phyloP scores from a whole-genome alignment of 352 stramenopile species.

The Globisporangium carolinianum region DNA sequence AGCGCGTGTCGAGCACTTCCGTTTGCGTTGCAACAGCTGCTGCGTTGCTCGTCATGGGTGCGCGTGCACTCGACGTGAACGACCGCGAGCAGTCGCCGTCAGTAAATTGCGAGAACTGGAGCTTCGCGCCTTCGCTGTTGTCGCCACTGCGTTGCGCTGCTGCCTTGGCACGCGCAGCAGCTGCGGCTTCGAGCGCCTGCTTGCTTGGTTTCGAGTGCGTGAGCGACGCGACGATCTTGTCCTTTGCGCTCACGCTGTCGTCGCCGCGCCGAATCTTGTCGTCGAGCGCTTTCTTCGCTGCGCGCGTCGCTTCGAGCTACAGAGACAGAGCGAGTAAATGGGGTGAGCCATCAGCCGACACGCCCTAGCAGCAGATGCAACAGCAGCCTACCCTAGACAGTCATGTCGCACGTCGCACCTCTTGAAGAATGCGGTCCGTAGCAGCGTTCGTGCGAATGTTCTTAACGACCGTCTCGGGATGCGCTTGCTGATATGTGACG shows the following conservation, averaged over 20 bases:
- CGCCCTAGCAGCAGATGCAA: no score
- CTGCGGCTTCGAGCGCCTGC: constrained; percentile 12
- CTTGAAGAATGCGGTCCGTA: constrained; percentile 75
- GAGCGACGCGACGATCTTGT: constrained; percentile 69
- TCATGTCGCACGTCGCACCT: constrained; percentile 20
- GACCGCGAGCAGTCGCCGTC: constrained; percentile 87
- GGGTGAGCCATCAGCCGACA: no score
- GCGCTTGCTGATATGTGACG: constrained; percentile 5
- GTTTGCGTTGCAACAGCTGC: constrained; percentile 40
- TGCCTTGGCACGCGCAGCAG: neutral
- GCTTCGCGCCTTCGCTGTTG: constrained; percentile 15
- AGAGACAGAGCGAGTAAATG: neutral
- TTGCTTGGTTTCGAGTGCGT: constrained; percentile 41
- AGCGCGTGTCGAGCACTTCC: constrained; percentile 71
- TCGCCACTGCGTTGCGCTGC: neutral
- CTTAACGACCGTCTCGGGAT: constrained; percentile 15
- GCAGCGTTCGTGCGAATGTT: constrained; percentile 83
- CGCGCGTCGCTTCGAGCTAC: constrained; percentile 60
- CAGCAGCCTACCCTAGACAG: no score
- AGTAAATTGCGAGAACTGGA: constrained; percentile 84
- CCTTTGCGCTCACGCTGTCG: constrained; percentile 56
- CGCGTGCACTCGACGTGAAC: constrained; percentile 92
- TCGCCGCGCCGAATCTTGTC: constrained; percentile 55
- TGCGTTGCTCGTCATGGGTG: constrained; percentile 60
- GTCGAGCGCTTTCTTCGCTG: constrained; percentile 54